Percentiles rank a stretch among this genome's conserved stretches.
Evolutionary conservation across 179 eudicot genomes (phyloP).

Genomic region (Camellia oleifera): DNA sequence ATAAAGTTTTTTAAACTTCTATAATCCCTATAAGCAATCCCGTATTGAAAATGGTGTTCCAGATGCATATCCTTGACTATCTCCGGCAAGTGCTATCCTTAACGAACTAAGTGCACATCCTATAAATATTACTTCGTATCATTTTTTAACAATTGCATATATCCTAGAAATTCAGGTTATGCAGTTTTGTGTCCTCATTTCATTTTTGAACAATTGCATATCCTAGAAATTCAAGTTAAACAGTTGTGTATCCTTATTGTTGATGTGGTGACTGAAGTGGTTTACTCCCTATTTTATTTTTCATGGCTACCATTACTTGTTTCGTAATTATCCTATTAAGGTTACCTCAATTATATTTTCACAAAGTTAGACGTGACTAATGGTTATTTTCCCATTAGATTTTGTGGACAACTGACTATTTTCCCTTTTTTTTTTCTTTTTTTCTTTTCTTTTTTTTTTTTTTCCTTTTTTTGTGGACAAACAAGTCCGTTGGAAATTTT

Average conservation of each 20-base stretch:
- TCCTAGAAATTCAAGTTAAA: no score
- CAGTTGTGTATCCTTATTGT: background rate
- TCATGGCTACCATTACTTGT: background rate
- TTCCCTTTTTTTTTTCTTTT: no score
- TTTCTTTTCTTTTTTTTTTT: no score
- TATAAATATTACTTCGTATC: background rate
- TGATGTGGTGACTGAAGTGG: background rate
- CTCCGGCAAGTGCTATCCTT: background rate
- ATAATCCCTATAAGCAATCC: no score
- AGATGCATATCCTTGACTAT: background rate
- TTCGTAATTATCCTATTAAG: background rate
- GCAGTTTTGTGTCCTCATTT: background rate
- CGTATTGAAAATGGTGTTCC: background rate
- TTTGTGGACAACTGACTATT: no score
- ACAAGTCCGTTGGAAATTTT: no score
- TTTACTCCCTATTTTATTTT: background rate
- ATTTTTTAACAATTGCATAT: background rate
- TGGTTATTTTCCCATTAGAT: no score
- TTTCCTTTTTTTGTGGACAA: no score
- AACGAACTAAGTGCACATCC: background rate
- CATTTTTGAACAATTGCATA: no score
- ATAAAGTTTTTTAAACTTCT: no score
- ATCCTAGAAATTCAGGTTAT: background rate
- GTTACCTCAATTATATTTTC: slow-evolving; percentile 8
- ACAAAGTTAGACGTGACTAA: no score